A percentile compares a stretch with the other conserved stretches of the same genome.
These are phyloP conservation scores for Nemania diffusa DNA, from an alignment of 2,329 filamentous ascomycete species.

Conservation along the genomic window DNA sequence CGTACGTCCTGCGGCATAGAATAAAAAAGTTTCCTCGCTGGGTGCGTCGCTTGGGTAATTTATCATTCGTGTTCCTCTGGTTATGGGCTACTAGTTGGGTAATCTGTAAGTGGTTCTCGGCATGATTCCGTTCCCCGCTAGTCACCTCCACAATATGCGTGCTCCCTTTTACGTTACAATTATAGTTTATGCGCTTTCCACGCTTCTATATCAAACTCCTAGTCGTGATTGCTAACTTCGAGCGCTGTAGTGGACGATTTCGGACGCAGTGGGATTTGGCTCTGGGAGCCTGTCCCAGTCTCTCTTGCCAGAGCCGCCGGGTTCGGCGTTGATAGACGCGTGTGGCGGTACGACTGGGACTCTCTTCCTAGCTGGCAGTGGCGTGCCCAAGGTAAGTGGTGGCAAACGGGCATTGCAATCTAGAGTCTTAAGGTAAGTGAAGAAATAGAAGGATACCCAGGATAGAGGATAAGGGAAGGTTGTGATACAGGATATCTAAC, in stretches of 20 bases:
- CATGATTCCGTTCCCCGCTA: neutral
- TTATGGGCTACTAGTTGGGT: constrained; percentile 71
- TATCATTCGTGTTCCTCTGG: constrained; percentile 72
- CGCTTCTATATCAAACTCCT: neutral
- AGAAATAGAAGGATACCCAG: neutral
- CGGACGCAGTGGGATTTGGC: constrained; percentile 76
- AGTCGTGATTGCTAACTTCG: neutral
- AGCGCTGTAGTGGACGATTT: constrained; percentile 72
- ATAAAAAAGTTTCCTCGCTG: constrained; percentile 54
- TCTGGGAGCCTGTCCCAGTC: constrained; percentile 83
- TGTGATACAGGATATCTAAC: constrained; percentile 2
- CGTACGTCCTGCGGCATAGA: constrained; percentile 8
- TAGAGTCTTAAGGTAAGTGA: constrained; percentile 36
- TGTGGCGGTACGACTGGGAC: constrained; percentile 71
- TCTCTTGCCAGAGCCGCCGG: constrained; percentile 70
- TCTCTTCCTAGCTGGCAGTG: constrained; percentile 65
- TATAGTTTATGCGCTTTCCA: neutral
- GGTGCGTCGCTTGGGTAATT: constrained; percentile 66
- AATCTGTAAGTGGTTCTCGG: constrained; percentile 54
- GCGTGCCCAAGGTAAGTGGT: constrained; percentile 67
- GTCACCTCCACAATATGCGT: neutral
- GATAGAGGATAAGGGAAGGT: neutral
- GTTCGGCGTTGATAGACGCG: constrained; percentile 29
- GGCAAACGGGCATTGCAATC: constrained; percentile 57
- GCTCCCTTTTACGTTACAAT: too few relatives aligned